These are phyloP conservation scores for Aspergillus pseudoterreus DNA, from an alignment of 2,329 filamentous ascomycete species.

Conservation along the genomic window DNA sequence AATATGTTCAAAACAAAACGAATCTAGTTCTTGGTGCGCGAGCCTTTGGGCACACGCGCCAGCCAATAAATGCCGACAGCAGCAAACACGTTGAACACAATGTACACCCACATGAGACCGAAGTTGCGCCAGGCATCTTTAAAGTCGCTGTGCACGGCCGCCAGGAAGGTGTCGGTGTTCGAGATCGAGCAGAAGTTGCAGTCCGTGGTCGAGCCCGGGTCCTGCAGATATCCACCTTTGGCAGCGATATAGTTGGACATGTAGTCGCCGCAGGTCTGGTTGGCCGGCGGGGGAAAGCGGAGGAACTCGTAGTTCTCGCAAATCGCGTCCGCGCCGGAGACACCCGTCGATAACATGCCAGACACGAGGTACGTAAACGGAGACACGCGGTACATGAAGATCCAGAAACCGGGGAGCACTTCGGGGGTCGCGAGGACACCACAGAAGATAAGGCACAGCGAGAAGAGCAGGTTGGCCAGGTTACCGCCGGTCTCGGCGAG, in stretches of 20 bases:
- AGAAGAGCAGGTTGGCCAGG: conserved; percentile 58
- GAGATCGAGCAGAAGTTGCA: conserved; percentile 50
- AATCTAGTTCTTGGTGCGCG: conserved; percentile 18
- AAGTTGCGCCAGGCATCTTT: conserved; percentile 64
- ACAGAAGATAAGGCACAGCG: conserved; percentile 59
- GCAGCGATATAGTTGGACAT: conserved; percentile 38
- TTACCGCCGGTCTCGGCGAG: conserved; percentile 65
- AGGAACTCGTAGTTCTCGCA: conserved; percentile 33
- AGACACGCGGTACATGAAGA: conserved; percentile 69
- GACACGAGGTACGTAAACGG: conserved; percentile 62
- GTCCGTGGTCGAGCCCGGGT: conserved; percentile 38
- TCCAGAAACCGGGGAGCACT: conserved; percentile 68
- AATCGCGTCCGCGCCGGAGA: conserved; percentile 26
- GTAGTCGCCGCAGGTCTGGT: conserved; percentile 58
- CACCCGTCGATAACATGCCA: conserved; percentile 40
- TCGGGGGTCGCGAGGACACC: conserved; percentile 50
- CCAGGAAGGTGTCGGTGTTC: conserved; percentile 48
- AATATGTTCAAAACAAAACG: not conserved
- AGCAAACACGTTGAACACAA: conserved; percentile 59
- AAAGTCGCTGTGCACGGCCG: conserved; percentile 40
- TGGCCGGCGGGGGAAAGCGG: conserved; percentile 48
- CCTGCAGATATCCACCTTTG: conserved; percentile 41
- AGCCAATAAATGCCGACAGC: conserved; percentile 62
- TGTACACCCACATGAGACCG: conserved; percentile 65
- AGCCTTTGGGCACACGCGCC: conserved; percentile 52